Conservation (phyloP, 768 basidiomycete species). For the Rhizopogon sp. region DNA sequence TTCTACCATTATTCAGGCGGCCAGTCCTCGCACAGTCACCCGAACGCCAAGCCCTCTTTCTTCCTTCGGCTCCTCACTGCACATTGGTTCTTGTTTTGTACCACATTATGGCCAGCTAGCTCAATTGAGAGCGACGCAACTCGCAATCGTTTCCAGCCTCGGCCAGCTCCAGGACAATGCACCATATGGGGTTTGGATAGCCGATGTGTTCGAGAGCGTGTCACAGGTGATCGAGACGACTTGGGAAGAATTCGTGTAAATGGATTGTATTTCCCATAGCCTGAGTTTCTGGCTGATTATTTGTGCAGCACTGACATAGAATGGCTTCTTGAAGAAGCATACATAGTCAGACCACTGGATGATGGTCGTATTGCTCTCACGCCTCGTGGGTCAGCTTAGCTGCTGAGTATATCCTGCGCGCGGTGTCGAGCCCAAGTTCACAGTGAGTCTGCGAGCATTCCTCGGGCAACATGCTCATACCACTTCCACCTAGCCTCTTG, state of each 20-base stretch:
- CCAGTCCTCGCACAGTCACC: not conserved
- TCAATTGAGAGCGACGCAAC: slow-evolving; percentile 17
- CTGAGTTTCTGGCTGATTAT: not conserved
- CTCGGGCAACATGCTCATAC: not conserved
- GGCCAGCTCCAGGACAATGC: slow-evolving; percentile 10
- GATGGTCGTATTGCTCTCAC: slow-evolving; percentile 23
- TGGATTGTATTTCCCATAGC: not conserved
- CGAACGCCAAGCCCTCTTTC: not conserved
- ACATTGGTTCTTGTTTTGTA: not conserved
- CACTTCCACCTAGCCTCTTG: not conserved
- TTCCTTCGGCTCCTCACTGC: not conserved
- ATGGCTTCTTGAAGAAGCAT: slow-evolving; percentile 20
- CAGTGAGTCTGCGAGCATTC: not conserved
- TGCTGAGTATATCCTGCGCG: not conserved
- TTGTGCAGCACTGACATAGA: slow-evolving; percentile 15
- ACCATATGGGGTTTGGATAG: slow-evolving; percentile 14
- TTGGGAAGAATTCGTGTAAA: slow-evolving; percentile 17
- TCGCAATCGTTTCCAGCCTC: slow-evolving; percentile 14
- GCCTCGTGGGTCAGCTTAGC: slow-evolving; percentile 6
- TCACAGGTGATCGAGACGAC: slow-evolving; percentile 2
- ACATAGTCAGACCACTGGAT: slow-evolving; percentile 26
- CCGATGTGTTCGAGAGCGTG: not conserved
- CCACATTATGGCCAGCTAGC: slow-evolving; percentile 7
- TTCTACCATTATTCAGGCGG: not conserved
- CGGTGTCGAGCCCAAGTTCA: not conserved